Evolutionary conservation across 208 protist species (phyloP).

Genomic region (Trypanosoma boissoni): DNA sequence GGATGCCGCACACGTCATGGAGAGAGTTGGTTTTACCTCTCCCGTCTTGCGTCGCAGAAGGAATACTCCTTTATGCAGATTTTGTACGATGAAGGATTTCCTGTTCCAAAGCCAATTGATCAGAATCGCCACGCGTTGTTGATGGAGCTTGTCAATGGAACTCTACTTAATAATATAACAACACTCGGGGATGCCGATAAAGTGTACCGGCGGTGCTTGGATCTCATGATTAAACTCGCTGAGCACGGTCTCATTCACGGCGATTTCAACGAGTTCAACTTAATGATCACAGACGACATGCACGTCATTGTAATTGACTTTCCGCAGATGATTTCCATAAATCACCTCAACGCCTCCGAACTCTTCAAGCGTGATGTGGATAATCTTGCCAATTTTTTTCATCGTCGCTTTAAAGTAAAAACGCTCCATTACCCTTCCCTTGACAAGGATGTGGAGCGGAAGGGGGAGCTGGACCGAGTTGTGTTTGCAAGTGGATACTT

Average conservation of each 20-base stretch:
- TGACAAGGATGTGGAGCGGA: conserved; percentile 76
- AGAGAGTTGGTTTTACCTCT: conserved; percentile 98
- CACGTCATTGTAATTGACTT: conserved; percentile 98
- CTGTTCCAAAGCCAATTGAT: conserved; percentile 96
- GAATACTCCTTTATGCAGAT: conserved; percentile 99
- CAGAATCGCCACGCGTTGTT: conserved; percentile 98
- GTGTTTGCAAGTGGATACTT: conserved; percentile 85
- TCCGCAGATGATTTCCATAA: conserved; percentile 98
- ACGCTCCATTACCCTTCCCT: conserved; percentile 65
- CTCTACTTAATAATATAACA: conserved; percentile 91
- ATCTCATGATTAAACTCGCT: conserved; percentile 93
- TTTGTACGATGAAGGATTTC: conserved; percentile 95
- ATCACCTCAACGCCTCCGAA: conserved; percentile 93
- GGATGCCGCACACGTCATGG: conserved; percentile 73
- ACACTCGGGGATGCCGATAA: conserved; percentile 82
- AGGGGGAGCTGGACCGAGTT: conserved; percentile 61
- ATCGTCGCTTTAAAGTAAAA: conserved; percentile 85
- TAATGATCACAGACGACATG: conserved; percentile 94
- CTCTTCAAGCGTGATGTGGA: conserved; percentile 98
- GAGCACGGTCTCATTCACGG: conserved; percentile 97
- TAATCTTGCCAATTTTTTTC: conserved; percentile 96
- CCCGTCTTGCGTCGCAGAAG: conserved; percentile 95
- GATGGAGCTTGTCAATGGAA: conserved; percentile 95
- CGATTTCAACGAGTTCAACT: conserved; percentile 99
- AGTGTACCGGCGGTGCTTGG: conserved; percentile 90